A percentile compares a stretch with the other conserved stretches of the same genome.
These are phyloP conservation scores for Phytomonas sp. DNA, from an alignment of 208 protist species.

Conservation along the genomic window DNA sequence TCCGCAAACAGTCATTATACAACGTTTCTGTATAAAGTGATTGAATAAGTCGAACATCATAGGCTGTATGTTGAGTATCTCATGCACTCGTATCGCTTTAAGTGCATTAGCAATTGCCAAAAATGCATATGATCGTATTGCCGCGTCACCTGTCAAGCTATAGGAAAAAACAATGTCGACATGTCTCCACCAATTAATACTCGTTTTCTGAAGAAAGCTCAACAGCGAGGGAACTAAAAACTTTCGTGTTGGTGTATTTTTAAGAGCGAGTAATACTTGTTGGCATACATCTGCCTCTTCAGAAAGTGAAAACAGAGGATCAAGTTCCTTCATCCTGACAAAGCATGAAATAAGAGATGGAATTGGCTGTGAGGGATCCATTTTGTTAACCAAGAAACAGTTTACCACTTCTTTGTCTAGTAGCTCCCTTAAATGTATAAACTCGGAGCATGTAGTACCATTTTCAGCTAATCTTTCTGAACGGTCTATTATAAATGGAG, in stretches of 20 bases:
- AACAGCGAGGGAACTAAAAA: background rate
- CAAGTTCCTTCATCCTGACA: background rate
- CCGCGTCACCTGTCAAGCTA: background rate
- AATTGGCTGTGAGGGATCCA: background rate
- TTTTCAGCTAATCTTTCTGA: background rate
- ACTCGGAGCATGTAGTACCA: background rate
- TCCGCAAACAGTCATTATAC: background rate
- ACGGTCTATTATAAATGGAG: background rate
- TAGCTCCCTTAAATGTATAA: background rate
- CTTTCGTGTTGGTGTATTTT: background rate
- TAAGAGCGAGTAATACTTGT: background rate
- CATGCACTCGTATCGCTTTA: background rate
- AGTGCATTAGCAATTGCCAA: background rate
- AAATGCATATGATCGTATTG: background rate
- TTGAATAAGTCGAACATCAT: background rate
- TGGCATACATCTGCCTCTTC: background rate
- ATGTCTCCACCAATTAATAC: conserved; percentile 1
- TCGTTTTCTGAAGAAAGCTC: background rate
- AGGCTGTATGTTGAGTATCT: background rate
- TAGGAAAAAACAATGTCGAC: background rate
- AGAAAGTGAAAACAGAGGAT: background rate
- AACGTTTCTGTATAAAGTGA: background rate
- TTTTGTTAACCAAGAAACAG: background rate
- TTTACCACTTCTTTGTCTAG: background rate
- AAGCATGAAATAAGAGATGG: background rate